Evolutionary conservation across 371 early-diverging fungal species (phyloP).

Genomic region (Globomyces sp.): DNA sequence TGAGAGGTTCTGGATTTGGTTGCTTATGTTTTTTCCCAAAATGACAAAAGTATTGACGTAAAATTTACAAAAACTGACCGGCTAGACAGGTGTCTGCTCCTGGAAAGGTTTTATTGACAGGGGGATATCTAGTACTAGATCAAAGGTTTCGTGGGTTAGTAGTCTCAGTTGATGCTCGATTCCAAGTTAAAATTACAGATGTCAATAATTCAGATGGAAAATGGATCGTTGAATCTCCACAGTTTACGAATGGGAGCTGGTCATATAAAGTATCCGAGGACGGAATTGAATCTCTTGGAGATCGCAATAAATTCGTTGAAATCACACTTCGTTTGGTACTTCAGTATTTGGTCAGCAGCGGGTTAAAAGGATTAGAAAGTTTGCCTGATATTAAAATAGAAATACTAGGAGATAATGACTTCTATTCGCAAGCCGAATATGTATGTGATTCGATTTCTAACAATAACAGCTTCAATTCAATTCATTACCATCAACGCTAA

Average conservation of each 20-base stretch:
- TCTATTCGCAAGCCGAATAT: constrained; percentile 78
- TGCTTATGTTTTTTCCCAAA: background rate
- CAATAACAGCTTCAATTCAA: background rate
- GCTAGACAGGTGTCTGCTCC: constrained; percentile 70
- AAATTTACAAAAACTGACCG: background rate
- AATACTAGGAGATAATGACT: constrained; percentile 83
- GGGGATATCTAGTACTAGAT: constrained; percentile 95
- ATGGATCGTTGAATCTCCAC: constrained; percentile 35
- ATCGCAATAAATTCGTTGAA: background rate
- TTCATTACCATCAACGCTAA: constrained; percentile 52
- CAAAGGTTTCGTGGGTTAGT: constrained; percentile 77
- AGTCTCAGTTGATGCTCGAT: constrained; percentile 77
- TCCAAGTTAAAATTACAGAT: constrained; percentile 49
- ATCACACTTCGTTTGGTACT: background rate
- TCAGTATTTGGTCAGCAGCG: background rate
- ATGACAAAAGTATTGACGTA: constrained; percentile 3
- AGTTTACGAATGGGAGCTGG: constrained; percentile 47
- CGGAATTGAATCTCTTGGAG: background rate
- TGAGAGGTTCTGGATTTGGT: background rate
- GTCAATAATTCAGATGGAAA: too few species aligned
- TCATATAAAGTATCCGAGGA: constrained; percentile 19
- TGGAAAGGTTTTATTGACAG: constrained; percentile 90
- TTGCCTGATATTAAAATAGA: constrained; percentile 14
- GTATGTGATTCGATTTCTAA: constrained; percentile 21
- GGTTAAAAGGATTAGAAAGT: background rate